Conservation (phyloP, 805 yeast genomes). For the Cyberlindnera veronae region DNA sequence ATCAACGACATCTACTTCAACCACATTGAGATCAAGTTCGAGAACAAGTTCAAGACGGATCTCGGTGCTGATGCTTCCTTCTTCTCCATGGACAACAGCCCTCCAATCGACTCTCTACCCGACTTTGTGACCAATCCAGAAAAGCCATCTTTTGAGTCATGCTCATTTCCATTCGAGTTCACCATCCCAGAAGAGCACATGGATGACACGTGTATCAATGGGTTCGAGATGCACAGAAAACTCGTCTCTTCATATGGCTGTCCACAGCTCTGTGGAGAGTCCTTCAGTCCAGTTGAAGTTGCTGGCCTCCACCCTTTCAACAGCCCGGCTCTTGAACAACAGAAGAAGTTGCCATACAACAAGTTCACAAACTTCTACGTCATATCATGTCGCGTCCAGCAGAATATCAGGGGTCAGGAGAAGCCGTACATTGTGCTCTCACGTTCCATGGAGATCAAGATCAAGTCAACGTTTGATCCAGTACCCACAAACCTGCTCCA, state of each 20-base stretch:
- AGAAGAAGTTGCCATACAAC: conserved; percentile 4
- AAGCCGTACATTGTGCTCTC: conserved; percentile 18
- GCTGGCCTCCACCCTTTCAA: conserved; percentile 16
- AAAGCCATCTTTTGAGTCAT: conserved; percentile 8
- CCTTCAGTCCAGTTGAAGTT: conserved; percentile 16
- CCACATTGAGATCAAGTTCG: conserved; percentile 19
- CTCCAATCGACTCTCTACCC: conserved; percentile 7
- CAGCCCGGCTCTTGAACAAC: conserved; percentile 1
- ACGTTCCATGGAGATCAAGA: conserved; percentile 20
- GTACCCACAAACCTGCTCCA: conserved; percentile 13
- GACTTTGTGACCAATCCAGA: conserved; percentile 10
- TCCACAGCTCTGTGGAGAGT: conserved; percentile 17
- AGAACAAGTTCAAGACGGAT: conserved; percentile 14
- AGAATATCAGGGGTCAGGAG: conserved; percentile 12
- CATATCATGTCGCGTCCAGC: conserved; percentile 15
- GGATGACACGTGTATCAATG: conserved; percentile 15
- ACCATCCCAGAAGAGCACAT: conserved; percentile 16
- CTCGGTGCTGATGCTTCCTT: conserved; percentile 6
- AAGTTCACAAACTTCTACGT: conserved; percentile 17
- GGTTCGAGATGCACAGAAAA: conserved; percentile 6
- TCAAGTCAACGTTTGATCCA: conserved; percentile 2
- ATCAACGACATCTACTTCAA: conserved; percentile 20
- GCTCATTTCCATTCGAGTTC: conserved; percentile 19
- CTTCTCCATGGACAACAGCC: conserved; percentile 22
- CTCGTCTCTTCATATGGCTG: conserved; percentile 19